Base-by-base conservation (phyloP, 1,139 yeast genomes). In the Yamadazyma epiphylla region DNA sequence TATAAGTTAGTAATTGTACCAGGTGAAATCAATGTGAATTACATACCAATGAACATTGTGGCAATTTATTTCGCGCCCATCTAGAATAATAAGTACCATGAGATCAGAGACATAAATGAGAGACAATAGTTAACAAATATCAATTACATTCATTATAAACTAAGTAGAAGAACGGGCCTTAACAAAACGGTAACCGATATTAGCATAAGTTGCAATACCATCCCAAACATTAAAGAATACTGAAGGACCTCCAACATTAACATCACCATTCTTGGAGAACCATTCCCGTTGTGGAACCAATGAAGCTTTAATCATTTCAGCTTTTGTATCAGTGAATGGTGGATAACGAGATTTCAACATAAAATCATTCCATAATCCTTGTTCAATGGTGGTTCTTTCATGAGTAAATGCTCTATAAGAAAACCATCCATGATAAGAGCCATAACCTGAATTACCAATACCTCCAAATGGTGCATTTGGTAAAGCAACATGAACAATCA, bases 391-490 rank as follows among this genome's bases (percentile, higher is more conserved):
- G 0, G 89, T 75, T 48, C 95, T 74, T 46, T 74, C 76, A 53
- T 87, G 95, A 4, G 89, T 73, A 49, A 89, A 89, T 11, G 82
- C 65, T 35, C 75, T 70, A 60, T 80, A 81, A 1, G 95, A 85
- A 51, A 62, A 70, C 38, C 58, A 60, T 4, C 96, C 96, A 49
- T 89, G 96, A 59, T 88, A 88, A 19, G 79, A 73, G 9, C 89
- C 89, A 33, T 65, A 60, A 0, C 98, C 98, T 0, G 95, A 85
- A 19, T 59, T 55, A 13, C 97, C 96, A 36, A 88, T 60, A 22
- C 98, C 98, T 24, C 97, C 97, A 58, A 91, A 89, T 19, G 97
- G 97, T 5, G 87, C 75, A 36, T 71, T 70, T n/a, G 68, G 44
- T 35, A 85, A 67, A 1, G 76, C 89, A 26, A 76, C 88, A 39